Evolutionary conservation across 2,329 filamentous ascomycete species (phyloP).

Genomic region (Pseudonectria foliicola): DNA sequence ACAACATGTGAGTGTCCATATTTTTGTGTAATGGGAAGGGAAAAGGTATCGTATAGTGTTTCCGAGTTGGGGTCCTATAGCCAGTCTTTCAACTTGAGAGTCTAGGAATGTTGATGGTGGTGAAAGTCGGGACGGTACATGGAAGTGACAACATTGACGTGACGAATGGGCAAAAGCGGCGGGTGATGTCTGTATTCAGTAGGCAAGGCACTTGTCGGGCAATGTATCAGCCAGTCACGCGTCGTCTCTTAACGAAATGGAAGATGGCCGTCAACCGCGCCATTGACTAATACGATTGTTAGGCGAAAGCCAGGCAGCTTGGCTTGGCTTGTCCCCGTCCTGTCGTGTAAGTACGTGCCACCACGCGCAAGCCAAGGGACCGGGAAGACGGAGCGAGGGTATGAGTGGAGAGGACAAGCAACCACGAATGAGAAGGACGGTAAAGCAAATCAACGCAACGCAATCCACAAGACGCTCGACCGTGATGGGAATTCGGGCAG

Average conservation of each 20-base stretch:
- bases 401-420: constrained; percentile 10
- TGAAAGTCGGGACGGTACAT: neutral
- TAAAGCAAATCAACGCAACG: constrained; percentile 16
- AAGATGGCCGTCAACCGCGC: constrained; percentile 15
- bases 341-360: constrained; percentile 15
- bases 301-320: constrained; percentile 22
- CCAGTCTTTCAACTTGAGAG: no score
- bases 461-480: constrained; percentile 12
- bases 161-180: constrained; percentile 7
- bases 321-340: no score
- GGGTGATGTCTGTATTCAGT: constrained; percentile 11
- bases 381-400: constrained; percentile 12
- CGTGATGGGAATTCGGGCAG: constrained; percentile 9
- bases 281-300: constrained; percentile 19
- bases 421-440: constrained; percentile 16
- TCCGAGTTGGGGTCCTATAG: no score
- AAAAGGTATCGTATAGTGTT: no score
- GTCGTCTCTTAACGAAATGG: constrained; percentile 9
- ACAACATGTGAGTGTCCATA: constrained; percentile 28
- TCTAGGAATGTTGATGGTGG: no score
- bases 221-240: constrained; percentile 17
- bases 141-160: constrained; percentile 3
- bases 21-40: constrained; percentile 3
- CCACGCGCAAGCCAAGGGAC: constrained; percentile 15
- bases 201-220: constrained; percentile 19